These are phyloP conservation scores for Carpediemonas membranifera DNA, from an alignment of 78 protist species.

Conservation along the genomic window DNA sequence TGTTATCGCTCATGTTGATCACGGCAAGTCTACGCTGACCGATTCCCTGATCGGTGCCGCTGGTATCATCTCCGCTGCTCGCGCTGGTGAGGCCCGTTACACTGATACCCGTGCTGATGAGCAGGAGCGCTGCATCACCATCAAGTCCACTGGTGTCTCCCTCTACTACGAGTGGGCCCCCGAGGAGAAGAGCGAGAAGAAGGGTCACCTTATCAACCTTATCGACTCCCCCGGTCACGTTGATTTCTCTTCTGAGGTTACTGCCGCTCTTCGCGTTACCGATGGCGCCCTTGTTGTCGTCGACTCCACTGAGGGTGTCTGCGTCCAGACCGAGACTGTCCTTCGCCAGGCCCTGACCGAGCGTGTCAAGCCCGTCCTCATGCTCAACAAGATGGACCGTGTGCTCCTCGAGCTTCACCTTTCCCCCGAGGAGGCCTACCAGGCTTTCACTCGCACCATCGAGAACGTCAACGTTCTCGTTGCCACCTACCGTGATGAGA, in stretches of 20 bases:
- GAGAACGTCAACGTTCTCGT: slow-evolving; percentile 72
- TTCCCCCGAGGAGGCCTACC: not conserved
- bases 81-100: slow-evolving; percentile 87
- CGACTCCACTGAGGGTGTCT: not conserved
- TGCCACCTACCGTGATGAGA: too few species aligned
- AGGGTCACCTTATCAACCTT: not conserved
- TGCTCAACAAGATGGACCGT: slow-evolving; percentile 5
- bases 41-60: slow-evolving; percentile 93
- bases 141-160: not conserved
- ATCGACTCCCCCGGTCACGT: not conserved
- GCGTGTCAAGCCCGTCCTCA: not conserved
- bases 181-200: not conserved
- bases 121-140: slow-evolving; percentile 25
- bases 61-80: slow-evolving; percentile 85
- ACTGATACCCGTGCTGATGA: slow-evolving; percentile 95
- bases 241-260: slow-evolving; percentile 1
- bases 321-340: not conserved
- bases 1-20: slow-evolving; percentile 80
- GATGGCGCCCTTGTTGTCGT: not conserved
- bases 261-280: not conserved
- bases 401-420: not conserved
- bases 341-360: not conserved
- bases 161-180: not conserved
- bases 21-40: slow-evolving; percentile 94
- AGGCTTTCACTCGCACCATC: slow-evolving; percentile 38